Evolutionary conservation across 441 rosid genomes (phyloP).

Genomic region (Euphorbia celastroides): DNA sequence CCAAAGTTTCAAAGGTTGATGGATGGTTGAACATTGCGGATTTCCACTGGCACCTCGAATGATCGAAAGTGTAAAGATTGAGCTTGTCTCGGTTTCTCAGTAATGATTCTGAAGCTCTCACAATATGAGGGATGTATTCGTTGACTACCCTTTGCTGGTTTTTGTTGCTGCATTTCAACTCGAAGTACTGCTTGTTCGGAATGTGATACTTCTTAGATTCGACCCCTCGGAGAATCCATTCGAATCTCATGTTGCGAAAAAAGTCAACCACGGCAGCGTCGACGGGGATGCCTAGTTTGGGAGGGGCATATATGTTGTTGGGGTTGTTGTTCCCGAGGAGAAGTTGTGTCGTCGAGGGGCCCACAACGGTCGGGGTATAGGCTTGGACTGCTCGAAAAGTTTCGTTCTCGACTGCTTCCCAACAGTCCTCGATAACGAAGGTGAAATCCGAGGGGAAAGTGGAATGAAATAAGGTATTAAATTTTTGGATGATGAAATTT

Average conservation of each 20-base stretch:
- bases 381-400: slow-evolving; percentile 42
- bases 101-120: slow-evolving; percentile 27
- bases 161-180: slow-evolving; percentile 35
- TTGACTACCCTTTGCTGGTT: slow-evolving; percentile 28
- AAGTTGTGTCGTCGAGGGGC: slow-evolving; percentile 30
- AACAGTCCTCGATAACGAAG: slow-evolving; percentile 42
- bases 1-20: slow-evolving; percentile 43
- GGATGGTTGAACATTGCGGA: slow-evolving; percentile 38
- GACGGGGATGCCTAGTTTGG: slow-evolving; percentile 34
- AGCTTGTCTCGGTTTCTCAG: slow-evolving; percentile 30
- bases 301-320: slow-evolving; percentile 37
- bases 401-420: slow-evolving; percentile 46
- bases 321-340: slow-evolving; percentile 41
- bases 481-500: slow-evolving; percentile 28
- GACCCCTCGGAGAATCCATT: slow-evolving; percentile 39
- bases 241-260: slow-evolving; percentile 32
- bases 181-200: slow-evolving; percentile 24
- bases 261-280: slow-evolving; percentile 31
- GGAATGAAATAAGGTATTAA: slow-evolving; percentile 15
- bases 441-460: slow-evolving; percentile 38
- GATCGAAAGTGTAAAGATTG: slow-evolving; percentile 39
- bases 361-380: slow-evolving; percentile 38
- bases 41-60: slow-evolving; percentile 28
- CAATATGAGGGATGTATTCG: slow-evolving; percentile 35
- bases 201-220: slow-evolving; percentile 32